Evolutionary conservation across 441 rosid genomes (phyloP).

Genomic region (Erodium moschatum): DNA sequence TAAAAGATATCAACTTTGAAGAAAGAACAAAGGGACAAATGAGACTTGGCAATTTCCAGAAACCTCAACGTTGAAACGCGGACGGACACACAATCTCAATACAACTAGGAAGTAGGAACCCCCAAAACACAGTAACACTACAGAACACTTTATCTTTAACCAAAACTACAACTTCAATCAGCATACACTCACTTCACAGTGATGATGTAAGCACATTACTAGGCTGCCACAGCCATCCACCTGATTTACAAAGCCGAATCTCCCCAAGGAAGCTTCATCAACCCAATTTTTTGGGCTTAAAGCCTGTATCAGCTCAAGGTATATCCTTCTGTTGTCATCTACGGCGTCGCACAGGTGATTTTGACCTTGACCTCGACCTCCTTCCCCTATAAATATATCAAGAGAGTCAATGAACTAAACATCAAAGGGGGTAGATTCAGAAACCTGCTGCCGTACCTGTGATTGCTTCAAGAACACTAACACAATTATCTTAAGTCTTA

Average conservation of each 20-base stretch:
- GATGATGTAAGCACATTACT: neutral
- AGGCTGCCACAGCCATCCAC: constrained; percentile 1
- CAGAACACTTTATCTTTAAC: neutral
- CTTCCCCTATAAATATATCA: constrained; percentile 9
- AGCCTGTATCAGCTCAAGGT: neutral
- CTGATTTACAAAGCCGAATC: neutral
- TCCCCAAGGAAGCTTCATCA: neutral
- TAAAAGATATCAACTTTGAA: neutral
- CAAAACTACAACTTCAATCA: neutral
- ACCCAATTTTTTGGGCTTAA: neutral
- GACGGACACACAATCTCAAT: neutral
- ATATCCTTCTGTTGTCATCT: neutral
- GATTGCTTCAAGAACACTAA: constrained; percentile 19
- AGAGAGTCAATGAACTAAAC: constrained; percentile 9
- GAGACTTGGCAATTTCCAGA: neutral
- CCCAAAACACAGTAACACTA: neutral
- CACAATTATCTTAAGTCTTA: constrained; percentile 27
- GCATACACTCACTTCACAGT: neutral
- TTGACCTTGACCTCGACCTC: constrained; percentile 2
- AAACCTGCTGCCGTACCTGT: neutral
- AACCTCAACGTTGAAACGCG: neutral
- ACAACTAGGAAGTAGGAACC: neutral
- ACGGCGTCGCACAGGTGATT: neutral
- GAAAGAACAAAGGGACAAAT: neutral
- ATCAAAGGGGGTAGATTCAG: neutral